These are phyloP conservation scores for Leishmania aethiopica DNA, from an alignment of 208 protist species.

Conservation along the genomic window DNA sequence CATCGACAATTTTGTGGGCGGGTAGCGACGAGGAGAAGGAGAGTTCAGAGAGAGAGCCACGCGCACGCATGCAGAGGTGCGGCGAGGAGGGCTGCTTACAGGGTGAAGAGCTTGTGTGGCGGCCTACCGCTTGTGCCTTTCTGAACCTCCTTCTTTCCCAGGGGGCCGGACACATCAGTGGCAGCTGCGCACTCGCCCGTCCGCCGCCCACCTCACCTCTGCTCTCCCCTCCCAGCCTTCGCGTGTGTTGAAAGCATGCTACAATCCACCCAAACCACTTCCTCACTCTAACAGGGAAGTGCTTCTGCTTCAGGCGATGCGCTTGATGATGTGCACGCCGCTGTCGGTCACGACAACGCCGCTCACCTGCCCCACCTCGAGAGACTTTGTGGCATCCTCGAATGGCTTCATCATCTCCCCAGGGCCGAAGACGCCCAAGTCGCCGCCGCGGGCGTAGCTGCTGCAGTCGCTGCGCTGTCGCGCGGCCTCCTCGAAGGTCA, in stretches of 20 bases:
- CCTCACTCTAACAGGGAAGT: background rate
- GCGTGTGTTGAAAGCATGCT: background rate
- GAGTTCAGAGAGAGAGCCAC: background rate
- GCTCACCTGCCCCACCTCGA: constrained; percentile 87
- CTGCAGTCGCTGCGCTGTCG: constrained; percentile 90
- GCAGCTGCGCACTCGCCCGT: background rate
- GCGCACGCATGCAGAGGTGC: background rate
- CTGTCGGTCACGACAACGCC: constrained; percentile 88
- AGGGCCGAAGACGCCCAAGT: constrained; percentile 88
- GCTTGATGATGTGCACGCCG: constrained; percentile 93
- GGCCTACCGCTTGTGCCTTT: background rate
- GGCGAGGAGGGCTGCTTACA: background rate
- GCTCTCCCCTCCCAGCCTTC: background rate
- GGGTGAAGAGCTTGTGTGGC: constrained; percentile 4
- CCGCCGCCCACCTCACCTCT: background rate
- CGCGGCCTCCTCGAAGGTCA: constrained; percentile 87
- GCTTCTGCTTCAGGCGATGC: constrained; percentile 59
- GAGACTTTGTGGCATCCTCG: constrained; percentile 84
- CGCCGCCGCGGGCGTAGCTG: constrained; percentile 77
- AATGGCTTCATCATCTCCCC: constrained; percentile 96
- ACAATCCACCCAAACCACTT: background rate
- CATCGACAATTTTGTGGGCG: background rate
- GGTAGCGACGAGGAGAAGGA: background rate
- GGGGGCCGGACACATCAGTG: background rate
- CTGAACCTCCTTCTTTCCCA: background rate